Conservation (phyloP, 352 stramenopile genomes). For the Halophytophthora polymorphica region DNA sequence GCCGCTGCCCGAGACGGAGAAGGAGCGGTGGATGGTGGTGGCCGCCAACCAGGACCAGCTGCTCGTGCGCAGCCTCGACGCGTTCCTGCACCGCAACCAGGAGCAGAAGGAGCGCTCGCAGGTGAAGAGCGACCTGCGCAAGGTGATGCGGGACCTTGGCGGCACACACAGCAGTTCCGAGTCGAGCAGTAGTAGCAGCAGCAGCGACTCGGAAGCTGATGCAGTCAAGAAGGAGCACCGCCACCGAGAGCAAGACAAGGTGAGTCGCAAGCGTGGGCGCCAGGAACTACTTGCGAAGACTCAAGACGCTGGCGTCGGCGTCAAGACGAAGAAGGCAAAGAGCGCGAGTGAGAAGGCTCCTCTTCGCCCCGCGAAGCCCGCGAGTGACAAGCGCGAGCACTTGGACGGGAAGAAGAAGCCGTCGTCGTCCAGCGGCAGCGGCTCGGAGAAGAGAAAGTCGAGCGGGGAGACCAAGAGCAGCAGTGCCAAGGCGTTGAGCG, state of each 20-base stretch:
- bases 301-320: neutral
- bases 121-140: slow-evolving; percentile 46
- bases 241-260: slow-evolving; percentile 14
- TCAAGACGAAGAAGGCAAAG: slow-evolving; percentile 21
- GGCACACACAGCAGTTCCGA: slow-evolving; percentile 24
- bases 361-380: slow-evolving; percentile 4
- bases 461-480: slow-evolving; percentile 10
- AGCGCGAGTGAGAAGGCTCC: slow-evolving; percentile 12
- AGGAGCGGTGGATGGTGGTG: slow-evolving; percentile 77
- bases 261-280: slow-evolving; percentile 17
- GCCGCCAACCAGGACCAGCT: slow-evolving; percentile 71
- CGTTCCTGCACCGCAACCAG: slow-evolving; percentile 63
- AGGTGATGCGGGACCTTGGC: slow-evolving; percentile 41
- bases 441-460: slow-evolving; percentile 12
- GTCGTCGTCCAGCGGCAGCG: neutral
- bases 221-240: slow-evolving; percentile 17
- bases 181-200: slow-evolving; percentile 22
- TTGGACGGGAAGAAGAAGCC: slow-evolving; percentile 12
- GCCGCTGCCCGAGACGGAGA: slow-evolving; percentile 44
- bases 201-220: slow-evolving; percentile 20
- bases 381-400: neutral
- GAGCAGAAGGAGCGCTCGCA: slow-evolving; percentile 39
- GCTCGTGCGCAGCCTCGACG: slow-evolving; percentile 60
- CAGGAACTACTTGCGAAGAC: slow-evolving; percentile 11
- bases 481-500: neutral